Percentiles rank a stretch among this genome's conserved stretches.
Evolutionary conservation across 228 moss, liverwort and hornwort species (phyloP).

Genomic region (Sphagnum fallax): DNA sequence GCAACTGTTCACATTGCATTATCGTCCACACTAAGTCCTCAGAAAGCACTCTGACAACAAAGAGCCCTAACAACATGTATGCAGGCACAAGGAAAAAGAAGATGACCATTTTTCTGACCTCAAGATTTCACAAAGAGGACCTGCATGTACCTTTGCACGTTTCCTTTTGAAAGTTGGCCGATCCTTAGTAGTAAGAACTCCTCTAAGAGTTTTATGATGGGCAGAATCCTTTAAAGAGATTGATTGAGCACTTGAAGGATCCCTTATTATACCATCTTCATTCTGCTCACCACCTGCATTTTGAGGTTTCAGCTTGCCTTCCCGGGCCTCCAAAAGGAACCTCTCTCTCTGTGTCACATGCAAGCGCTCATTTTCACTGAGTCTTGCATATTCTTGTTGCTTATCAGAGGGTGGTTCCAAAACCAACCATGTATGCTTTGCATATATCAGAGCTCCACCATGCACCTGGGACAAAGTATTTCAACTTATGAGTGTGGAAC

Average conservation of each 20-base stretch:
- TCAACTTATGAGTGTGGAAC: too few species aligned
- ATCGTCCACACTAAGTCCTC: background rate
- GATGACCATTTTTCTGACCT: background rate
- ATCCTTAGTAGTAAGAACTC: constrained; percentile 22
- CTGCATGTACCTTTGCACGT: constrained; percentile 26
- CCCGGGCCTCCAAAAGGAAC: constrained; percentile 41
- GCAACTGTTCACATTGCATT: background rate
- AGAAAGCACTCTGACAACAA: background rate
- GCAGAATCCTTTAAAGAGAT: background rate
- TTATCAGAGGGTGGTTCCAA: constrained; percentile 81
- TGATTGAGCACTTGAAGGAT: background rate
- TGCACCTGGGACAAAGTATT: constrained; percentile 37
- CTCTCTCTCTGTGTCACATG: constrained; percentile 58
- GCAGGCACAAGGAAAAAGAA: background rate
- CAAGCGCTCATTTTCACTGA: constrained; percentile 55
- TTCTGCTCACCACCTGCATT: constrained; percentile 14
- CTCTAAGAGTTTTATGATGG: background rate
- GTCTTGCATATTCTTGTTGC: constrained; percentile 66
- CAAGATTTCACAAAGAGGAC: background rate
- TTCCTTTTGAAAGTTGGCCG: constrained; percentile 50
- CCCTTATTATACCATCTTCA: constrained; percentile 8
- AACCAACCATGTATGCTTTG: constrained; percentile 66
- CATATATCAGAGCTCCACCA: constrained; percentile 76
- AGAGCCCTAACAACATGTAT: background rate
- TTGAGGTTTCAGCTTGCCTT: constrained; percentile 19